These are phyloP conservation scores for Metarhizium guizhouense DNA, from an alignment of 2,329 filamentous ascomycete genomes.

Conservation along the genomic window DNA sequence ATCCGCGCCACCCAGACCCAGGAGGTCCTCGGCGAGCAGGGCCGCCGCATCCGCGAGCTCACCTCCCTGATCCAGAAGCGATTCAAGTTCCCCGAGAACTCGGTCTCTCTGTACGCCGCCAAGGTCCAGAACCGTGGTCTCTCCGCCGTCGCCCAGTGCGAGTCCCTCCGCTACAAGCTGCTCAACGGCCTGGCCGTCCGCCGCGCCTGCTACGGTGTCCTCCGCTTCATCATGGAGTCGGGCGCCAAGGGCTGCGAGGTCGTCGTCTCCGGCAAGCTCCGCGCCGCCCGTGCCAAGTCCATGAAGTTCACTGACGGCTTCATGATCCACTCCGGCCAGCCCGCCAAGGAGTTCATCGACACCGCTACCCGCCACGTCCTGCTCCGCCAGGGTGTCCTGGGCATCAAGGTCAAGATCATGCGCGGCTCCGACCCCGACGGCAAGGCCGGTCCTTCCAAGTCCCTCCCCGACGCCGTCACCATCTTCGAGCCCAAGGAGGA, in stretches of 20 bases:
- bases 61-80: conserved; percentile 99
- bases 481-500: conserved; percentile 99
- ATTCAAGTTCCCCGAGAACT: conserved; percentile 99
- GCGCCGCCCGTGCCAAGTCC: conserved; percentile 97
- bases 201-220: conserved; percentile 98
- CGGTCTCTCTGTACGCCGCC: conserved; percentile 97
- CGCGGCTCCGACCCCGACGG: conserved; percentile 98
- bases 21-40: conserved; percentile 99
- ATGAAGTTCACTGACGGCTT: conserved; percentile 99
- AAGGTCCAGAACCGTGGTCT: conserved; percentile 99
- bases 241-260: conserved; percentile 99
- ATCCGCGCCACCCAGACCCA: conserved; percentile 99
- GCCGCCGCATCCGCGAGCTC: conserved; percentile 98
- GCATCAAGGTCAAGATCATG: conserved; percentile 99
- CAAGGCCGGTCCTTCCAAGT: conserved; percentile 96
- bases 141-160: conserved; percentile 98
- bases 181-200: conserved; percentile 98
- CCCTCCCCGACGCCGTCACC: conserved; percentile 95
- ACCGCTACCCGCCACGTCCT: conserved; percentile 97
- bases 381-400: conserved; percentile 97
- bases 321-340: conserved; percentile 99
- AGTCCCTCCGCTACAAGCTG: conserved; percentile 99
- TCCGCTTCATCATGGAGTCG: conserved; percentile 99
- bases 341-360: conserved; percentile 99
- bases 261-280: conserved; percentile 97